Conservation (phyloP, 192 early-diverging fungal genomes). For the Jimgerdemannia flammicorona region DNA sequence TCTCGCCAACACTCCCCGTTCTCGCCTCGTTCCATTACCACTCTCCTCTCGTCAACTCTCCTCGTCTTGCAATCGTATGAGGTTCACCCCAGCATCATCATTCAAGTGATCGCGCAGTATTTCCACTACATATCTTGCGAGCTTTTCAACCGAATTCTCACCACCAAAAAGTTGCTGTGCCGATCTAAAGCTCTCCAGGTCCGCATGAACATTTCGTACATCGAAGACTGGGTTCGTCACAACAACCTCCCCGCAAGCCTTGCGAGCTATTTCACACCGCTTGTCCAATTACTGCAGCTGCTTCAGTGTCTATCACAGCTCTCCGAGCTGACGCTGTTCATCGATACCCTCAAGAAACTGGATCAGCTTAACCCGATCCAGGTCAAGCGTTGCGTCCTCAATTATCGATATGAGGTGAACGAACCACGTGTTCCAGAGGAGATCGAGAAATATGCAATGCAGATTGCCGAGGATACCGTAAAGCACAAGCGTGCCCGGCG, state of each 20-base stretch:
- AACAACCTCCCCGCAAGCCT: slow-evolving; percentile 37
- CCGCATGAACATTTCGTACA: slow-evolving; percentile 72
- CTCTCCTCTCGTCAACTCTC: slow-evolving; percentile 64
- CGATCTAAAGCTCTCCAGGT: slow-evolving; percentile 82
- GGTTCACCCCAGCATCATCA: slow-evolving; percentile 70
- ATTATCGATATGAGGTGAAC: slow-evolving; percentile 88
- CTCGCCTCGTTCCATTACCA: slow-evolving; percentile 69
- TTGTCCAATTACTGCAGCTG: slow-evolving; percentile 79
- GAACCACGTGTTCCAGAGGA: slow-evolving; percentile 70
- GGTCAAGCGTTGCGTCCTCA: slow-evolving; percentile 64
- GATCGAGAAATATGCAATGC: slow-evolving; percentile 70
- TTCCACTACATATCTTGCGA: slow-evolving; percentile 75
- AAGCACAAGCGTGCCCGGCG: slow-evolving; percentile 28
- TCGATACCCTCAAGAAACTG: slow-evolving; percentile 67
- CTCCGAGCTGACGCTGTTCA: slow-evolving; percentile 67
- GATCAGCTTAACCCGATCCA: slow-evolving; percentile 69
- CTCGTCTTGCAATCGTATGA: slow-evolving; percentile 67
- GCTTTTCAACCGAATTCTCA: slow-evolving; percentile 85
- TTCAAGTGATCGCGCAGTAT: slow-evolving; percentile 71
- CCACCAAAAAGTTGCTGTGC: slow-evolving; percentile 66
- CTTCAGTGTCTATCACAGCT: slow-evolving; percentile 75
- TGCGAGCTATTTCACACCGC: slow-evolving; percentile 54
- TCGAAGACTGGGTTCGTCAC: slow-evolving; percentile 84
- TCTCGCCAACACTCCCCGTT: slow-evolving; percentile 15
- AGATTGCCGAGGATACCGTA: slow-evolving; percentile 68